These are phyloP conservation scores for Dendrobium huoshanense DNA, from an alignment of 106 monocot genomes.

Conservation along the genomic window DNA sequence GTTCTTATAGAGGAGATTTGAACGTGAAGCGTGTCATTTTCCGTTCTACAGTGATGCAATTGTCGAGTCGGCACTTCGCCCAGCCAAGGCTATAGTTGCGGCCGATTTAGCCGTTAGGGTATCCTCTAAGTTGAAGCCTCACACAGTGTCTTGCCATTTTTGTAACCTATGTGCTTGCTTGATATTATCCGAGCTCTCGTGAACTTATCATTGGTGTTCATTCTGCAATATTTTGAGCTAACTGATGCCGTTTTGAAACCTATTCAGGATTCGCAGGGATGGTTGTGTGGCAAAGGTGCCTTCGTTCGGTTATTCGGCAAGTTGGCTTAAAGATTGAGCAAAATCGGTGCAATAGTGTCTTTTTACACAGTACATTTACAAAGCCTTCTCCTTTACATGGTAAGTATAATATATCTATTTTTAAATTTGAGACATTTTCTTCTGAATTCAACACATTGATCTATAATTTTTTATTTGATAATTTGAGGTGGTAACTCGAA, in stretches of 20 bases:
- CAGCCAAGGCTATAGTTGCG: not conserved
- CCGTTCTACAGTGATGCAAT: not conserved
- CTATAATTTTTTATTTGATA: not conserved
- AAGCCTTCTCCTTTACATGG: constrained; percentile 9
- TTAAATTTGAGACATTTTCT: not conserved
- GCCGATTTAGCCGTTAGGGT: not conserved
- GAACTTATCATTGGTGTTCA: not conserved
- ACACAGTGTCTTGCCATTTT: not conserved
- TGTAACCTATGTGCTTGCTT: not conserved
- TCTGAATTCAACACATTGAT: not conserved
- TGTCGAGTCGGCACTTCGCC: not conserved
- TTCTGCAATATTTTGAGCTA: not conserved
- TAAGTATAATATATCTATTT: not conserved
- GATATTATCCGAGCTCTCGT: not conserved
- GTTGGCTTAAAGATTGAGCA: constrained; percentile 7
- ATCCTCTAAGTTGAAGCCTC: not conserved
- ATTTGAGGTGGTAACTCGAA: not conserved
- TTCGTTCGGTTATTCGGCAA: constrained; percentile 17
- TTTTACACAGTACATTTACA: constrained; percentile 11
- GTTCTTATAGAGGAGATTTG: not conserved
- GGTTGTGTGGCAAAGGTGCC: constrained; percentile 25
- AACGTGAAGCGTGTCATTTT: not conserved
- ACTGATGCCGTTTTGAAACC: not conserved
- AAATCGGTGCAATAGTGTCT: constrained; percentile 1
- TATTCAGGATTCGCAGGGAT: constrained; percentile 13